Percentiles rank a stretch among this genome's conserved stretches.
phyloP scores from a whole-genome alignment of 2,329 filamentous ascomycete genomes.

The Talaromyces sp. region DNA sequence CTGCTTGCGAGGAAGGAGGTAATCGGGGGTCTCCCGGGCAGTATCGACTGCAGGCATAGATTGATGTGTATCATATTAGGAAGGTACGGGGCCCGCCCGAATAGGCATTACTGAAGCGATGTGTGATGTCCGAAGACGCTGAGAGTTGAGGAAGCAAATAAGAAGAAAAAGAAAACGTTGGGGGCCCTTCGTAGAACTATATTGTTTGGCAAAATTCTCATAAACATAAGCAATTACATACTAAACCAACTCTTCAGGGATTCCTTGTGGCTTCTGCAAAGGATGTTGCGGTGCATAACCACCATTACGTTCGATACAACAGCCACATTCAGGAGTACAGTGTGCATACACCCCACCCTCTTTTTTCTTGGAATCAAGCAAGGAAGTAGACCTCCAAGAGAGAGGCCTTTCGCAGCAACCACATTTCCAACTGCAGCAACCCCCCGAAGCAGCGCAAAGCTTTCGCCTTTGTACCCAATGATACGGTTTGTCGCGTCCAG shows the following conservation, averaged over 20 bases:
- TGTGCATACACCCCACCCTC: neutral
- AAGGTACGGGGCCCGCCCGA: too few relatives aligned
- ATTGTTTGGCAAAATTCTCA: too few relatives aligned
- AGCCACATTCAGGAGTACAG: conserved; percentile 1
- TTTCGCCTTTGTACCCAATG: neutral
- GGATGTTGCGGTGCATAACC: neutral
- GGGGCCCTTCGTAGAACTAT: too few relatives aligned
- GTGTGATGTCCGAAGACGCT: too few relatives aligned
- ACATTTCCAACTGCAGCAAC: neutral
- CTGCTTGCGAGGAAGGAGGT: too few relatives aligned
- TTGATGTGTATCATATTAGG: too few relatives aligned
- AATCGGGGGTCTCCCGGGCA: too few relatives aligned
- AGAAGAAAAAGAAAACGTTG: too few relatives aligned
- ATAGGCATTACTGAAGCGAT: too few relatives aligned
- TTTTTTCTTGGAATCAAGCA: neutral
- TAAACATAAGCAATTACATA: neutral
- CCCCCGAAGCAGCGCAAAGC: neutral
- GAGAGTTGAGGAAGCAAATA: too few relatives aligned
- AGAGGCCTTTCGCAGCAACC: neutral
- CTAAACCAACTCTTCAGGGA: neutral
- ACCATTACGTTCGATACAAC: conserved; percentile 1
- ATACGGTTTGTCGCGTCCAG: neutral
- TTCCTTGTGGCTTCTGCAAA: neutral
- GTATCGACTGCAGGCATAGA: too few relatives aligned
- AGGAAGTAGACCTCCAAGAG: neutral